Evolutionary conservation across 179 eudicot genomes (phyloP), one percentile per base, ranked within the genome.

Genomic region (Gypsophila paniculata): DNA sequence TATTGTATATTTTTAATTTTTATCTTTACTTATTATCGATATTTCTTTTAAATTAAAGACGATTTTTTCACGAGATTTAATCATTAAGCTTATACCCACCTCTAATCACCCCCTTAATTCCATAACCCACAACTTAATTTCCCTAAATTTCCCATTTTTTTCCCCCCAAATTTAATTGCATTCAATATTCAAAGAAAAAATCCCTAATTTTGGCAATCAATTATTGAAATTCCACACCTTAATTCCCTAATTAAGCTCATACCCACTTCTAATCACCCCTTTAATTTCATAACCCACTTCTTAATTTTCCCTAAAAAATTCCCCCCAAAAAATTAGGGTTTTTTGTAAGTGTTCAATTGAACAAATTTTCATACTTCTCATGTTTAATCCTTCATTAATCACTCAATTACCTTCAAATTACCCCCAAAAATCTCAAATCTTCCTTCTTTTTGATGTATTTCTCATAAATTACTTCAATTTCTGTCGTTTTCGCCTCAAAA

Each of bases 401-500:
- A 2, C 58, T 70, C 74, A 74, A 70, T 65, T 72, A 71, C 75
- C 77, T 73, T 32, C 70, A 49, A 83, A 79, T 65, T 78, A 72
- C 44, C 53, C 78, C 49, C 52, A 77, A 65, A 78, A 70, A 68
- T 85, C 88, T 21, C 68, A 76, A 17, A 60, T 79, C 55, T 84
- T 89, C 73, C 84, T 80, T 58, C 80, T 77, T 32, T 80, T 53
- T 72, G 84, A 79, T 70, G 75, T 76, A 72, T 83, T 81, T 74
- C 79, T 80, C 78, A 82, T 82, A 68, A 61, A 75, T 38, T 78
- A 78, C 59, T 71, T 83, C 57, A 74, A 84, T 79, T 85, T 87
- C 75, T 81, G 85, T 64, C 86, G 86, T 69, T 85, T 89, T 49
- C 89, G 90, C 82, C 82, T 82, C 34, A 85, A 87, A 82, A 80